These are phyloP conservation scores for Lophiotrema nucula DNA, from an alignment of 495 filamentous ascomycete species.

Conservation along the genomic window DNA sequence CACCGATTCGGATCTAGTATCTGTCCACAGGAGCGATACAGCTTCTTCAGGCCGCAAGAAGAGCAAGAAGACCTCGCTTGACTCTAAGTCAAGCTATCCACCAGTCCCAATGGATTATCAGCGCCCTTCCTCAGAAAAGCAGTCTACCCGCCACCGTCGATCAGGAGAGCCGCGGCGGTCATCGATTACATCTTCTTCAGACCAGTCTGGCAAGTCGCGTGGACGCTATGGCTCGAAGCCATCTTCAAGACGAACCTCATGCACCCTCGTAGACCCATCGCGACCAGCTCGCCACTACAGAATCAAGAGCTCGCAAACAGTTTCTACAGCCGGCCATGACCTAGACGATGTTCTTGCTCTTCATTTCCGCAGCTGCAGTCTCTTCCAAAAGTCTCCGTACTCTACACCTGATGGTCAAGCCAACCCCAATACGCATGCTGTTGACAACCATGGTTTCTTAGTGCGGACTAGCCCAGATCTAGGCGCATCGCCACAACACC, in stretches of 20 bases:
- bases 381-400: constrained; percentile 25
- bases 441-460: too few relatives aligned
- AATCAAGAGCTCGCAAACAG: constrained; percentile 27
- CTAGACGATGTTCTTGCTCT: constrained; percentile 33
- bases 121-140: constrained; percentile 9
- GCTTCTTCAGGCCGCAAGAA: background rate
- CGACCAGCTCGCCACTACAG: constrained; percentile 26
- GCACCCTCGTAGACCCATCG: constrained; percentile 18
- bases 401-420: background rate
- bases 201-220: constrained; percentile 5
- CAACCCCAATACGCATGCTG: background rate
- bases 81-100: background rate
- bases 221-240: constrained; percentile 14
- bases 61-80: background rate
- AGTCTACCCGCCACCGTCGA: background rate
- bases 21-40: constrained; percentile 11
- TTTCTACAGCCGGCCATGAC: constrained; percentile 17
- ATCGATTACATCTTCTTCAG: constrained; percentile 15
- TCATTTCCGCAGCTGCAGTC: constrained; percentile 31
- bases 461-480: too few relatives aligned
- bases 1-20: background rate
- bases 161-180: constrained; percentile 8
- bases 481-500: too few relatives aligned
- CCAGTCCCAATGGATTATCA: background rate
- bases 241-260: constrained; percentile 23